A percentile compares a stretch with the other conserved stretches of the same genome.
Evolutionary conservation across 2,329 filamentous ascomycete genomes (phyloP).

Genomic region (Xylariaceae sp.): DNA sequence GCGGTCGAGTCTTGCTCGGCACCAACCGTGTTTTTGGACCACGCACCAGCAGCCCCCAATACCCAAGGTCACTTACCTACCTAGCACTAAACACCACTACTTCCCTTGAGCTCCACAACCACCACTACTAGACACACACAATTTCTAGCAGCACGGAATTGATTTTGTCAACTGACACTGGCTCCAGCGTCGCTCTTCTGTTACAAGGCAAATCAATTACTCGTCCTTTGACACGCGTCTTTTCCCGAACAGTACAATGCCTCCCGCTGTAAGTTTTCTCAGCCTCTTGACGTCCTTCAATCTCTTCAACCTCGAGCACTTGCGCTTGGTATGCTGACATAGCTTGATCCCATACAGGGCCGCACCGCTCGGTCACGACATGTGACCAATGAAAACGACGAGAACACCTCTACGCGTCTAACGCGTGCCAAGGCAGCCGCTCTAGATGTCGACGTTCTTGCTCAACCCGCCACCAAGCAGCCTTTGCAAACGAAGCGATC

Average conservation of each 20-base stretch:
- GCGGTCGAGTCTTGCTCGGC: too few relatives aligned
- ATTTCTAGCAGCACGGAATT: too few relatives aligned
- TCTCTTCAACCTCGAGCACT: too few relatives aligned
- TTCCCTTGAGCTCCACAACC: too few relatives aligned
- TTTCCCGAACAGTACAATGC: constrained; percentile 27
- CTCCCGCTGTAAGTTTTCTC: constrained; percentile 36
- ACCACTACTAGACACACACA: too few relatives aligned
- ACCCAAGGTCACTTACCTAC: too few relatives aligned
- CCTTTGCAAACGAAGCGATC: constrained; percentile 67
- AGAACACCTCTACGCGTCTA: constrained; percentile 80
- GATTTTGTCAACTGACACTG: too few relatives aligned
- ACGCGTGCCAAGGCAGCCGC: constrained; percentile 90
- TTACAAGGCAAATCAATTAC: constrained; percentile 10
- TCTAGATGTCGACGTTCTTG: constrained; percentile 57
- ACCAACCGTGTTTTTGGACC: too few relatives aligned
- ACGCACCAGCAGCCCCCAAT: too few relatives aligned
- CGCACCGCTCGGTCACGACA: constrained; percentile 68
- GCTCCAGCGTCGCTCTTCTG: constrained; percentile 12
- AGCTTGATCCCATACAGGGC: constrained; percentile 40
- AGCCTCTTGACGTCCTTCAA: too few relatives aligned
- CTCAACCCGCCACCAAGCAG: constrained; percentile 52
- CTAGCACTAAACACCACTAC: too few relatives aligned
- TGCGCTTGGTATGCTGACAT: constrained; percentile 6
- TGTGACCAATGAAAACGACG: constrained; percentile 89
- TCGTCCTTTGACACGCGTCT: constrained; percentile 14